A percentile compares a stretch with the other conserved stretches of the same genome.
Conservation (phyloP, 768 basidiomycete genomes). For the Tulasnella sp. region DNA sequence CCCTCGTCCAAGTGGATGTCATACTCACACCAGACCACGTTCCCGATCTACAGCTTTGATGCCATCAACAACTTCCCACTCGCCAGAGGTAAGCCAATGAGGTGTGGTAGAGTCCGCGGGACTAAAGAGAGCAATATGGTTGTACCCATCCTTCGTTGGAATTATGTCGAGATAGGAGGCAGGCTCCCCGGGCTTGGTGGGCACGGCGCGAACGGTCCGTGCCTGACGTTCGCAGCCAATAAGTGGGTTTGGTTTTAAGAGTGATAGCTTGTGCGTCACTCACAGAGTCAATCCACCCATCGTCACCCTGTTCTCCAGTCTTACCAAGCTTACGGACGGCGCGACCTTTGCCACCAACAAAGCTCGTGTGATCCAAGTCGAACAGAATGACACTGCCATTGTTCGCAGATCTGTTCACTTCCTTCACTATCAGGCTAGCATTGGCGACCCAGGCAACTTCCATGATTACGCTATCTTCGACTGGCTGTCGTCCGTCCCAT, state of each 20-base stretch:
- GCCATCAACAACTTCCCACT: constrained; percentile 79
- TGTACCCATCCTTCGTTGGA: constrained; percentile 69
- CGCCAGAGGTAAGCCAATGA: constrained; percentile 72
- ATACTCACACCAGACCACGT: constrained; percentile 59
- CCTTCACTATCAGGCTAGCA: constrained; percentile 65
- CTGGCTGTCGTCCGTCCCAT: constrained; percentile 52
- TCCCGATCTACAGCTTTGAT: constrained; percentile 62
- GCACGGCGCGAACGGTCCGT: constrained; percentile 51
- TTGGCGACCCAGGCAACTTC: constrained; percentile 86
- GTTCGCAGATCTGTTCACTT: constrained; percentile 75
- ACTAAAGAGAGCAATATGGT: constrained; percentile 87
- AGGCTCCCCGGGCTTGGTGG: constrained; percentile 29
- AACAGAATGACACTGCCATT: constrained; percentile 74
- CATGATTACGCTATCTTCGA: constrained; percentile 56
- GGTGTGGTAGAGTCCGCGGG: constrained; percentile 60
- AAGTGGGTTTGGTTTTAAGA: not conserved
- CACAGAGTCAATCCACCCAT: constrained; percentile 90
- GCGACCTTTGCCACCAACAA: constrained; percentile 24
- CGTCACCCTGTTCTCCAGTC: constrained; percentile 77
- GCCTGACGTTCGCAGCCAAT: constrained; percentile 30
- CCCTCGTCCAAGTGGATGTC: not conserved
- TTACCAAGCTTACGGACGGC: constrained; percentile 72
- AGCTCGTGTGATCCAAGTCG: constrained; percentile 33
- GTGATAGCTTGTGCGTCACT: constrained; percentile 23
- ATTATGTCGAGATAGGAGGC: constrained; percentile 85